Base-by-base conservation (phyloP, 768 basidiomycete genomes). In the Psilocybe sp. region DNA sequence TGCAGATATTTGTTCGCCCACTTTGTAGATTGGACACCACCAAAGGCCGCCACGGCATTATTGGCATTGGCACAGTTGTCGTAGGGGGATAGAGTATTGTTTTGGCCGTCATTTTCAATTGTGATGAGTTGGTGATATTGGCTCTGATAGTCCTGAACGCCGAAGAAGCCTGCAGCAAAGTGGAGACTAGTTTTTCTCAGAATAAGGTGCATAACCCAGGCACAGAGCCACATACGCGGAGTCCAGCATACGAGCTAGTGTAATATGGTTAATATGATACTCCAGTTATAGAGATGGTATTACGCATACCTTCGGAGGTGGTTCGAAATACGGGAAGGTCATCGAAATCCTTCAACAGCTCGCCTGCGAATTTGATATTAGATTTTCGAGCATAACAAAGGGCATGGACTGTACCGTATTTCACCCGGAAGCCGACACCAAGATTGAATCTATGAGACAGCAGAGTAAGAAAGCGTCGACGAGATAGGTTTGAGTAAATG, bases 31-130 rank as follows among this genome's bases (percentile, higher is more conserved):
- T 79, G 78, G 7, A 62, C 54, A 1, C 56, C 51, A 0, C 75
- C 79, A 20, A 80, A 74, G 34, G 66, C 59, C 0, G 65, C 56
- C 59, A 81, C 81, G n/a, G 61, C 60, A 12, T 68, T 68, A 34
- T 68, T 62, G 0, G 81, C 70, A 57, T 89, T 89, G 0, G 77
- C 69, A 56, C 88, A 85, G 49, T 79, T 81, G 46, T 71, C 71
- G 53, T 85, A 89, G 0, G 89, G 86, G 0, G 88, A 78, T 10
- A 92, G 76, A 0, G 89, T 87, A 60, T 79, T 81, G 64, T 86
- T 86, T 60, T 80, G 82, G 54, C 77, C 78, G 0, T 60, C 50
- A 16, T 68, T 70, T 59, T 87, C 84, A 44, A 86, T 76, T 37
- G 69, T 80, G 31, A 86, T 76, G n/a, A 77, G 70, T 59, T 86